Conservation (phyloP, 345 rosid species). For the Gossypium stocksii region DNA sequence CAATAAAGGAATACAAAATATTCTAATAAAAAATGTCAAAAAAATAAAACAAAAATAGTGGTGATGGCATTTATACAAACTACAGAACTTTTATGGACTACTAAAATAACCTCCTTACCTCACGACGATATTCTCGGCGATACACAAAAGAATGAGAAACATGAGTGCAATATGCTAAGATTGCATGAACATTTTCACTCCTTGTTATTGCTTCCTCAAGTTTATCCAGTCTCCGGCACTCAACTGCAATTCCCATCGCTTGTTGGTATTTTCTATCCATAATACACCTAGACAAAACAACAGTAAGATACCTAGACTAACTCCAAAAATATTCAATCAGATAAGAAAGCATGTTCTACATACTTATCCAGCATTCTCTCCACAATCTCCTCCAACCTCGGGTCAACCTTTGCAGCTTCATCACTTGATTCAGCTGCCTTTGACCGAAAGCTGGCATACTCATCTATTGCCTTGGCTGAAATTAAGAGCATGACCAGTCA, state of each 20-base stretch:
- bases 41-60: not conserved
- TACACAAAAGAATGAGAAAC: slow-evolving; percentile 88
- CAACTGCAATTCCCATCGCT: slow-evolving; percentile 99
- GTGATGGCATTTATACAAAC: not conserved
- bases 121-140: slow-evolving; percentile 82
- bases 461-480: slow-evolving; percentile 96
- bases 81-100: not conserved
- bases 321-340: not conserved
- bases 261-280: slow-evolving; percentile 92
- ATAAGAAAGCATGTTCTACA: slow-evolving; percentile 20
- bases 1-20: not conserved
- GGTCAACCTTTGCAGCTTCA: slow-evolving; percentile 66
- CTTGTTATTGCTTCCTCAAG: slow-evolving; percentile 90
- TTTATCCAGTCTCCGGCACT: slow-evolving; percentile 94
- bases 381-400: slow-evolving; percentile 87
- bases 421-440: slow-evolving; percentile 69
- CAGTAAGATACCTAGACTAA: slow-evolving; percentile 14
- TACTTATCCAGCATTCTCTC: slow-evolving; percentile 99
- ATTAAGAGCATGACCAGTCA: slow-evolving; percentile 17
- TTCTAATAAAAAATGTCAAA: not conserved
- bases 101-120: slow-evolving; percentile 46
- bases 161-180: slow-evolving; percentile 76
- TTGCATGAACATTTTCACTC: slow-evolving; percentile 85
- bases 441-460: slow-evolving; percentile 85
- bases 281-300: slow-evolving; percentile 63